Conservation (phyloP, 192 early-diverging fungal species). For the Coemansia sp. region DNA sequence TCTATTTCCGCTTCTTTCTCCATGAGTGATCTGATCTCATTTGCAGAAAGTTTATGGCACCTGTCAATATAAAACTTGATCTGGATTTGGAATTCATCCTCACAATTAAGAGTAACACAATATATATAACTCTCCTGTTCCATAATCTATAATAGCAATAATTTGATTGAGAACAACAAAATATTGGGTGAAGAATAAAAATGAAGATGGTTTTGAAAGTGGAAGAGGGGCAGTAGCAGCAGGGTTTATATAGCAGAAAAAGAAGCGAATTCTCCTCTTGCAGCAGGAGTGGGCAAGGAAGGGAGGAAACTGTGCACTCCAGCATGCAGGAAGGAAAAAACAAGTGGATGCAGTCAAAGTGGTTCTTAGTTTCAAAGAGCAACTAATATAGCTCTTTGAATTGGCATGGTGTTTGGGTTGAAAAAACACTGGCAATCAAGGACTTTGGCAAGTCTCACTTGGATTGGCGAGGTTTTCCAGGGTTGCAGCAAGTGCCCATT, state of each 20-base stretch:
- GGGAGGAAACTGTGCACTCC: background rate
- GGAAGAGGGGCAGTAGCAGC: background rate
- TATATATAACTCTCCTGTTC: background rate
- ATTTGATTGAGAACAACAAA: background rate
- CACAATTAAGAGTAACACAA: too few relatives aligned
- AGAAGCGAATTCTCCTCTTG: background rate
- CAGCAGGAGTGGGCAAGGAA: background rate
- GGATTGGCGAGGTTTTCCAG: background rate
- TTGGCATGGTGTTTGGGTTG: background rate
- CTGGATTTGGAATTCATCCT: too few relatives aligned
- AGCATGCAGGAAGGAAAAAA: background rate
- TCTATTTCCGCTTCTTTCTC: too few relatives aligned
- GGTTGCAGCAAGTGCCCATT: too few relatives aligned
- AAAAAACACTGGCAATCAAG: too few relatives aligned
- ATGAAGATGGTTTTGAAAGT: background rate
- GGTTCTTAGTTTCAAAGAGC: background rate
- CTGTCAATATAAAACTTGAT: too few relatives aligned
- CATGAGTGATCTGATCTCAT: too few relatives aligned
- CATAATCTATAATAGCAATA: background rate
- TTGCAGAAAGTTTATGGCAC: too few relatives aligned
- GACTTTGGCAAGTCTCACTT: background rate
- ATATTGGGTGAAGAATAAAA: background rate
- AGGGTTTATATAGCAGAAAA: background rate
- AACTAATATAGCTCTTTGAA: background rate
- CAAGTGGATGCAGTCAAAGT: background rate